Evolutionary conservation across 768 basidiomycete species (phyloP).

Genomic region (Russula foetens): DNA sequence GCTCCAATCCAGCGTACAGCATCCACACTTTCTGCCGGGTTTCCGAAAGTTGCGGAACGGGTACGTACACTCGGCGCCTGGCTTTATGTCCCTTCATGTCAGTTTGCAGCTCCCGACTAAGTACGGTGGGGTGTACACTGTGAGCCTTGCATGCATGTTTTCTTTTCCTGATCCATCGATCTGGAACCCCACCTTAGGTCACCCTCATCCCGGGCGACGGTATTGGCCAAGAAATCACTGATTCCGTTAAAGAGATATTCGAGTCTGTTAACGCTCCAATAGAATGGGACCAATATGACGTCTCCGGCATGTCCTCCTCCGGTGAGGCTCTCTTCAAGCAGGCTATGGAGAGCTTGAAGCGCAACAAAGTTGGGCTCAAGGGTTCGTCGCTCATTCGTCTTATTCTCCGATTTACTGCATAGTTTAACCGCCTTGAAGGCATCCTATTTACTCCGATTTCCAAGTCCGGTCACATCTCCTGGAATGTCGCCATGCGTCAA

Average conservation of each 20-base stretch:
- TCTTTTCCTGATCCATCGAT: constrained; percentile 7
- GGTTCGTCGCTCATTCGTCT: constrained; percentile 41
- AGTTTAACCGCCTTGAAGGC: constrained; percentile 40
- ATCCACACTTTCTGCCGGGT: constrained; percentile 71
- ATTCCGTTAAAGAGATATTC: constrained; percentile 98
- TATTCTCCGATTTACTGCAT: not conserved
- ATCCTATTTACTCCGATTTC: constrained; percentile 99
- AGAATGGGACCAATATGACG: constrained; percentile 98
- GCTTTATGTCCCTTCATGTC: constrained; percentile 9
- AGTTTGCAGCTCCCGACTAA: constrained; percentile 66
- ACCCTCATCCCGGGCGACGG: constrained; percentile 98
- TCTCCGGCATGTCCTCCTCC: constrained; percentile 90
- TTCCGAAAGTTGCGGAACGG: constrained; percentile 64
- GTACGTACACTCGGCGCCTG: constrained; percentile 35
- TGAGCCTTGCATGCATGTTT: constrained; percentile 30
- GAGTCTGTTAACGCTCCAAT: constrained; percentile 96
- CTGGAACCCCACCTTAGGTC: constrained; percentile 45
- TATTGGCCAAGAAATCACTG: constrained; percentile 93
- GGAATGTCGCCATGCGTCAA: constrained; percentile 99
- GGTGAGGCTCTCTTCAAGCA: constrained; percentile 95
- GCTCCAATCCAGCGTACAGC: constrained; percentile 46
- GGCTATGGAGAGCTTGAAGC: constrained; percentile 95
- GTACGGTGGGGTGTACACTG: constrained; percentile 90
- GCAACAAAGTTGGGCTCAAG: constrained; percentile 97
- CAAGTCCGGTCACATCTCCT: constrained; percentile 92